Evolutionary conservation across 2,329 filamentous ascomycete species (phyloP).

Genomic region (Calonectria pauciramosa): DNA sequence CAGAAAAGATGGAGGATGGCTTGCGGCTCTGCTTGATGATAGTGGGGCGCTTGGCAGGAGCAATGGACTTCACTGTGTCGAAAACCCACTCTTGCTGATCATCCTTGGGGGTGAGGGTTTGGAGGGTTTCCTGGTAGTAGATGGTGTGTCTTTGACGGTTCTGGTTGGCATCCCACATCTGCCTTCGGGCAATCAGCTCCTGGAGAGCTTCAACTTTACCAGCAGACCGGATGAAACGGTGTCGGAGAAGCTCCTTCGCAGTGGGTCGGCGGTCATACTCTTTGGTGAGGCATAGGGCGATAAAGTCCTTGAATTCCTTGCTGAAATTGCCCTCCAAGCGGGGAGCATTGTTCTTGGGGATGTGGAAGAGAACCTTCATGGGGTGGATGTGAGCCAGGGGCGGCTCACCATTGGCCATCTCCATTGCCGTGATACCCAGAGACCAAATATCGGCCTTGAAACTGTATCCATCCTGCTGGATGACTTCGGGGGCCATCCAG

Average conservation of each 20-base stretch:
- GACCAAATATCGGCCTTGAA: constrained; percentile 97
- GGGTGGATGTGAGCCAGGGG: constrained; percentile 88
- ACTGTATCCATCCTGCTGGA: constrained; percentile 85
- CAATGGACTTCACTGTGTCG: constrained; percentile 87
- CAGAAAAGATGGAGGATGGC: constrained; percentile 68
- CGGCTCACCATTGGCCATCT: constrained; percentile 90
- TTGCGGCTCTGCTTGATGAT: constrained; percentile 67
- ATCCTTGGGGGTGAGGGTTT: constrained; percentile 74
- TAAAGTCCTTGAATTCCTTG: constrained; percentile 93
- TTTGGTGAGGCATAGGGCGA: constrained; percentile 91
- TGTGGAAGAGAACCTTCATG: constrained; percentile 94
- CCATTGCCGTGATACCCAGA: constrained; percentile 90
- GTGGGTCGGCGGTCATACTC: constrained; percentile 87
- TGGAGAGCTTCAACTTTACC: constrained; percentile 91
- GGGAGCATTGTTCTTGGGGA: constrained; percentile 89
- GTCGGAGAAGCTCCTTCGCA: constrained; percentile 88
- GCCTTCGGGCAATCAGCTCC: constrained; percentile 86
- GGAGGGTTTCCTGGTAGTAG: constrained; percentile 94
- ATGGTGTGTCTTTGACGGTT: constrained; percentile 78
- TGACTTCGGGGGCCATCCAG: constrained; percentile 97
- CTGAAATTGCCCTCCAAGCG: constrained; percentile 88
- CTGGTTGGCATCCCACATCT: constrained; percentile 83
- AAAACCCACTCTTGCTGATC: constrained; percentile 95
- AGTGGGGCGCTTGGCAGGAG: constrained; percentile 65
- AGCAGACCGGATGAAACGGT: constrained; percentile 88